These are phyloP conservation scores for Collybia mongolica DNA, from an alignment of 768 basidiomycete genomes.

Conservation along the genomic window DNA sequence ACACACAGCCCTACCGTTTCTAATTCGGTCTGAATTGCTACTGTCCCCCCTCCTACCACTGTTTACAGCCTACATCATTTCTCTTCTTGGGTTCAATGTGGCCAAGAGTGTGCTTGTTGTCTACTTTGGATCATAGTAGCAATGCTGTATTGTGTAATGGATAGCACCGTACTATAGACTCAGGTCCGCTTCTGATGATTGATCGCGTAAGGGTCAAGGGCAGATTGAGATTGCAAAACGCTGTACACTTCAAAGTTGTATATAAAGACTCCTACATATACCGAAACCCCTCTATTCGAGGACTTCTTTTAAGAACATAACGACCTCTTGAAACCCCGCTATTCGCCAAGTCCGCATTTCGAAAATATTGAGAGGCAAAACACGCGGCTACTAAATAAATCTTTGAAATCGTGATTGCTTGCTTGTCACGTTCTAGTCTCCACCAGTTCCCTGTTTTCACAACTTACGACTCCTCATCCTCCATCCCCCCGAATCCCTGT, in stretches of 20 bases:
- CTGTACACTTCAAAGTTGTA: too few relatives aligned
- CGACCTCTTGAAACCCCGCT: constrained; percentile 7
- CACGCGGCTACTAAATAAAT: constrained; percentile 1
- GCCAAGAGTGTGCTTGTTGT: constrained; percentile 75
- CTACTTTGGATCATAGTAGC: constrained; percentile 64
- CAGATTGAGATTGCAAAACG: background rate
- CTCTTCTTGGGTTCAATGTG: constrained; percentile 89
- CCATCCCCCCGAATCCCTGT: constrained; percentile 4
- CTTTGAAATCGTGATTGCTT: constrained; percentile 7
- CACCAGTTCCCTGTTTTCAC: constrained; percentile 7
- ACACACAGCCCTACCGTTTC: constrained; percentile 82
- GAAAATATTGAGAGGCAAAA: background rate
- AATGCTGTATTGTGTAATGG: background rate
- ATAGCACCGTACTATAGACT: constrained; percentile 4
- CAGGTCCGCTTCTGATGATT: constrained; percentile 1
- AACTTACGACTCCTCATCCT: constrained; percentile 12
- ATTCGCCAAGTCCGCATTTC: background rate
- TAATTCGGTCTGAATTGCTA: constrained; percentile 85
- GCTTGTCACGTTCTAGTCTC: constrained; percentile 24
- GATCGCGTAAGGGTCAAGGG: background rate
- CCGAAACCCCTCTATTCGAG: background rate
- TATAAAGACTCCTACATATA: background rate
- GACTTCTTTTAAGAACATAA: background rate
- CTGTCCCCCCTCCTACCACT: constrained; percentile 89
- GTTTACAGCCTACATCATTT: constrained; percentile 82